Evolutionary conservation across 305 asterid species (phyloP).

Genomic region (Fraxinus dipetala): DNA sequence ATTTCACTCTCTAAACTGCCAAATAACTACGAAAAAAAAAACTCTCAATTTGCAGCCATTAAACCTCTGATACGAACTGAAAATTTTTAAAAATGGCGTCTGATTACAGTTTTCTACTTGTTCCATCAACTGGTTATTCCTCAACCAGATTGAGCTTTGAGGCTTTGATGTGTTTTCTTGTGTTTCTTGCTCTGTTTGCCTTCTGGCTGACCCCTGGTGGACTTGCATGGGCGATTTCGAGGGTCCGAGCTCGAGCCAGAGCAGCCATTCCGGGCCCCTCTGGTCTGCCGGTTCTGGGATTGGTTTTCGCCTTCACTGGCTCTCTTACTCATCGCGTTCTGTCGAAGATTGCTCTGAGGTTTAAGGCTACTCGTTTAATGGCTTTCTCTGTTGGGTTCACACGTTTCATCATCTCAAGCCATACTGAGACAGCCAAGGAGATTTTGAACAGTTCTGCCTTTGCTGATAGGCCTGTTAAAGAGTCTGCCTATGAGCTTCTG

Average conservation of each 20-base stretch:
- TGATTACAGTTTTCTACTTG: conserved; percentile 31
- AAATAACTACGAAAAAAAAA: conserved; percentile 12
- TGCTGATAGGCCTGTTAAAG: conserved; percentile 77
- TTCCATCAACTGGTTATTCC: conserved; percentile 27
- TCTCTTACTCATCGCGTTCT: conserved; percentile 51
- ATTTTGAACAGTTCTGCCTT: conserved; percentile 65
- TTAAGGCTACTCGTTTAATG: conserved; percentile 50
- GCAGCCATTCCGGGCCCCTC: conserved; percentile 65
- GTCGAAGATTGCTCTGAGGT: conserved; percentile 24
- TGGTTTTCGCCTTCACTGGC: conserved; percentile 45
- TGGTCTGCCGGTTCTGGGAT: conserved; percentile 66
- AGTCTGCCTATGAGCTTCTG: conserved; percentile 59
- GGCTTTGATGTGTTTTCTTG: conserved; percentile 31
- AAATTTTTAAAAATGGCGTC: conserved; percentile 41
- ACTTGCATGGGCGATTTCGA: conserved; percentile 70
- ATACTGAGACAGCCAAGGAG: conserved; percentile 56
- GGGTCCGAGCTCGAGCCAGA: conserved; percentile 26
- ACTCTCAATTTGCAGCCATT: conserved; percentile 1
- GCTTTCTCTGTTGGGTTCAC: conserved; percentile 78
- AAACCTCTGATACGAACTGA: neutral
- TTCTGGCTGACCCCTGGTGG: conserved; percentile 81
- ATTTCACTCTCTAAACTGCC: conserved; percentile 21
- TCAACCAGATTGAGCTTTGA: conserved; percentile 26
- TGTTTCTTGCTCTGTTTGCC: conserved; percentile 41
- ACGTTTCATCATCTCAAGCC: conserved; percentile 61